These are phyloP conservation scores for Botrytis aclada DNA, from an alignment of 2,329 filamentous ascomycete species.

Conservation along the genomic window DNA sequence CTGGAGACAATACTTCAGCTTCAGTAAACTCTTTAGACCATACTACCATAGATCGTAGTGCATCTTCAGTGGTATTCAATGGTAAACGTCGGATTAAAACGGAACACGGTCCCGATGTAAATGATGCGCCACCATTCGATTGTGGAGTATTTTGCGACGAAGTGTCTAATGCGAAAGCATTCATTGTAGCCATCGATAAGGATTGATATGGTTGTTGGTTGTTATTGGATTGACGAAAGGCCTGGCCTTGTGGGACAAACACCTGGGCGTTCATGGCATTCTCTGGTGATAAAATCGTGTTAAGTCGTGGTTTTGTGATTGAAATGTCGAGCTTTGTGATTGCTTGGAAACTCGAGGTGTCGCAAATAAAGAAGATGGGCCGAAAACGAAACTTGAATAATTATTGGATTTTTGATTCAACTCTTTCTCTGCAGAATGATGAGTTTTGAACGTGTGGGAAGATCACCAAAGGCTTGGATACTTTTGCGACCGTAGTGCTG, in stretches of 20 bases:
- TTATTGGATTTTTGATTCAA: background rate
- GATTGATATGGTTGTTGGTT: slow-evolving; percentile 34
- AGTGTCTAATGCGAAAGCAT: slow-evolving; percentile 33
- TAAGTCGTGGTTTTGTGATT: slow-evolving; percentile 28
- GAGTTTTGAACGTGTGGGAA: background rate
- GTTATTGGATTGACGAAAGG: slow-evolving; percentile 36
- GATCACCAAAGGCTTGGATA: slow-evolving; percentile 14
- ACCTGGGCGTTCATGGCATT: slow-evolving; percentile 39
- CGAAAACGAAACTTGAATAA: slow-evolving; percentile 6
- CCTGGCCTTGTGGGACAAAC: slow-evolving; percentile 36
- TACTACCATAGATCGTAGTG: slow-evolving; percentile 54
- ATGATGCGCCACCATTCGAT: slow-evolving; percentile 25
- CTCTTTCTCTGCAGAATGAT: slow-evolving; percentile 2
- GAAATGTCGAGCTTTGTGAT: slow-evolving; percentile 17
- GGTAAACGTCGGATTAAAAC: slow-evolving; percentile 56
- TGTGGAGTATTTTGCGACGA: slow-evolving; percentile 26
- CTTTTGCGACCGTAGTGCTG: slow-evolving; percentile 20
- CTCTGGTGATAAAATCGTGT: slow-evolving; percentile 32
- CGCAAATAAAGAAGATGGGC: slow-evolving; percentile 16
- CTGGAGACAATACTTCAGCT: slow-evolving; percentile 49
- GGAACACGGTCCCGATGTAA: slow-evolving; percentile 38
- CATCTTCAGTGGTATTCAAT: slow-evolving; percentile 51
- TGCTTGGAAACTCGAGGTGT: slow-evolving; percentile 18
- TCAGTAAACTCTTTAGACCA: slow-evolving; percentile 55
- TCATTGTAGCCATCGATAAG: slow-evolving; percentile 36